These are phyloP conservation scores for Eimeria brunetti DNA, from an alignment of 169 alveolate species.

Conservation along the genomic window DNA sequence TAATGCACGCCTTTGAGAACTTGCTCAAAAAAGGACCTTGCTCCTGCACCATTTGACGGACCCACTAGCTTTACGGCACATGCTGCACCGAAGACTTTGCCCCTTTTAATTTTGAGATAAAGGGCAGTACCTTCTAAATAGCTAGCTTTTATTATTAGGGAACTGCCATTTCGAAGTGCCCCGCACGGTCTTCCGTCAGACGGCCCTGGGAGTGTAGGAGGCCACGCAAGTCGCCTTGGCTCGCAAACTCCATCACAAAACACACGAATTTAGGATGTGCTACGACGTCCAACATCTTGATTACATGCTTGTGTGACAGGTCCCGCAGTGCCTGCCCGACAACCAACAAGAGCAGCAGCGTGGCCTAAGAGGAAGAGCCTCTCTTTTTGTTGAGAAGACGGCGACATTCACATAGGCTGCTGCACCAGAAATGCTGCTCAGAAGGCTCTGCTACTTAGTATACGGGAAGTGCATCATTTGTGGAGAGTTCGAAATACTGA, in stretches of 20 bases:
- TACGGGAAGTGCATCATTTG: background rate
- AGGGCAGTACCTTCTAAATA: background rate
- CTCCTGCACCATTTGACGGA: slow-evolving; percentile 59
- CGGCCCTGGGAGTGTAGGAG: slow-evolving; percentile 47
- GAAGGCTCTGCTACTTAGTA: background rate
- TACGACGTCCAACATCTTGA: slow-evolving; percentile 79
- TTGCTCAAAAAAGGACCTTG: slow-evolving; percentile 85
- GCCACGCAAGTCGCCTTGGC: slow-evolving; percentile 76
- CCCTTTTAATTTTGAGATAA: background rate
- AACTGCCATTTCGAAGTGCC: background rate
- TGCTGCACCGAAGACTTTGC: background rate
- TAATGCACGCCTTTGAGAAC: slow-evolving; percentile 88
- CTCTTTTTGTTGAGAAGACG: background rate
- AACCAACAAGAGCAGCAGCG: background rate
- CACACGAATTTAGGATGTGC: slow-evolving; percentile 77
- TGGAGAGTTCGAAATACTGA: background rate
- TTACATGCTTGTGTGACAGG: slow-evolving; percentile 77
- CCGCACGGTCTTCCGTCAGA: slow-evolving; percentile 71
- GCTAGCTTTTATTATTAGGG: background rate
- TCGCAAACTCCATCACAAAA: slow-evolving; percentile 80
- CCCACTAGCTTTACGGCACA: background rate
- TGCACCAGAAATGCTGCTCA: background rate
- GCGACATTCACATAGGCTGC: background rate
- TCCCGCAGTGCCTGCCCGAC: slow-evolving; percentile 76
- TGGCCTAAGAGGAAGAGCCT: background rate